Conservation (phyloP, 2,329 filamentous ascomycete genomes). For the Dryadomyces quercivorus region DNA sequence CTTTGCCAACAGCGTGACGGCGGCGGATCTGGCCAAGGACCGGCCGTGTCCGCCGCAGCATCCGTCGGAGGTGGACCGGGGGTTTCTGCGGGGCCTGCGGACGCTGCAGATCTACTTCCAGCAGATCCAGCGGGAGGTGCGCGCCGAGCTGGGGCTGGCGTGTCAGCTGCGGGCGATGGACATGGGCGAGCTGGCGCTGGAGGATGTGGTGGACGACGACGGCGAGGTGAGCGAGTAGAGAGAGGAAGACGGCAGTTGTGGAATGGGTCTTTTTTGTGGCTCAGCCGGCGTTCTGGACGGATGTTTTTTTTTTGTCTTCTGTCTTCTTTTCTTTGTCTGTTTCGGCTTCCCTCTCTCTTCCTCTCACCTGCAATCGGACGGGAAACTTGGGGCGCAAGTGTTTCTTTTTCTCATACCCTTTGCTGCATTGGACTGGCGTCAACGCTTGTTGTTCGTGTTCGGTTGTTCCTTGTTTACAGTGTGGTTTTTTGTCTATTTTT, state of each 20-base stretch:
- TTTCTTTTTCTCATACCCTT: conserved; percentile 4
- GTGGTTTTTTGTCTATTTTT: neutral
- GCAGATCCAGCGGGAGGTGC: conserved; percentile 70
- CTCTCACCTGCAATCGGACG: neutral
- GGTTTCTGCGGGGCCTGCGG: conserved; percentile 75
- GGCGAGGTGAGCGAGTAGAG: conserved; percentile 21
- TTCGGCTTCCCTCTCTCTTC: neutral
- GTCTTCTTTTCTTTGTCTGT: neutral
- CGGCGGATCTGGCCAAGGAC: conserved; percentile 56
- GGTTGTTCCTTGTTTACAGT: neutral
- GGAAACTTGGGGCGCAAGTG: neutral
- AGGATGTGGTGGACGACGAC: conserved; percentile 11
- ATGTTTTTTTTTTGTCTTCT: neutral
- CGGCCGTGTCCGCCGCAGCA: conserved; percentile 69
- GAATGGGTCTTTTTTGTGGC: neutral
- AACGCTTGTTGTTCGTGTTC: neutral
- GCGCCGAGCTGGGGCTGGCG: conserved; percentile 35
- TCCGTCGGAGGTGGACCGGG: conserved; percentile 69
- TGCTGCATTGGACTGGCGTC: conserved; percentile 5
- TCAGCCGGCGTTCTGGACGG: neutral
- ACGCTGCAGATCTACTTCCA: conserved; percentile 76
- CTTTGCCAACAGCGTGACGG: conserved; percentile 94
- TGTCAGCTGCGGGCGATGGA: conserved; percentile 8
- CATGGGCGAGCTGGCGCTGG: neutral
- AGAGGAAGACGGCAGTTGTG: neutral